Evolutionary conservation across 2,329 filamentous ascomycete species (phyloP).

Genomic region (Hypocrella siamensis): DNA sequence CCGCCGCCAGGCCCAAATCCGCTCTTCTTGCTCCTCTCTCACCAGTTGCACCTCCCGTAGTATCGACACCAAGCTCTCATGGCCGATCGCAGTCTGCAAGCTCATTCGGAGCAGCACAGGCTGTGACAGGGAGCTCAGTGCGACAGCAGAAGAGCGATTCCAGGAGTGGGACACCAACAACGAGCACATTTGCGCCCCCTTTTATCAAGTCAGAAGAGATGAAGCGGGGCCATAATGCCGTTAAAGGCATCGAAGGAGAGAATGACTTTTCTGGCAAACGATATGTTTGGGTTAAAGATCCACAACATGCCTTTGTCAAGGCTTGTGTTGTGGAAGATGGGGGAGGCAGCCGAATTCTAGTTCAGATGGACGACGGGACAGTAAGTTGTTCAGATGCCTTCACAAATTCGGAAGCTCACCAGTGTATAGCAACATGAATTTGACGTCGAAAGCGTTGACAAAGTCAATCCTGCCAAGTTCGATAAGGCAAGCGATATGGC

Average conservation of each 20-base stretch:
- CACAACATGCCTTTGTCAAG: conserved; percentile 74
- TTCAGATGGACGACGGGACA: conserved; percentile 87
- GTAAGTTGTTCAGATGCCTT: conserved; percentile 32
- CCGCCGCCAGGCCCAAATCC: conserved; percentile 54
- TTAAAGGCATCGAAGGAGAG: conserved; percentile 77
- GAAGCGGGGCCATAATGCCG: conserved; percentile 36
- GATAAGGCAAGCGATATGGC: conserved; percentile 99
- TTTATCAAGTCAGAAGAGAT: conserved; percentile 87
- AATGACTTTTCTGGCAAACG: conserved; percentile 98
- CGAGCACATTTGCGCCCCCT: conserved; percentile 82
- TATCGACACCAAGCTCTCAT: conserved; percentile 35
- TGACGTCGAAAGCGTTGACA: conserved; percentile 78
- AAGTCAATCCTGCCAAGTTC: conserved; percentile 98
- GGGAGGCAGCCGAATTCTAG: conserved; percentile 51
- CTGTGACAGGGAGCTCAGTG: conserved; percentile 18
- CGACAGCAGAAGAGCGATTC: conserved; percentile 42
- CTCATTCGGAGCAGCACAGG: conserved; percentile 25
- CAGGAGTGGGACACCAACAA: conserved; percentile 44
- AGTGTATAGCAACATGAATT: conserved; percentile 62
- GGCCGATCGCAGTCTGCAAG: conserved; percentile 54
- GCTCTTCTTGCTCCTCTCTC: conserved; percentile 50
- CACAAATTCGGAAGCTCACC: background rate
- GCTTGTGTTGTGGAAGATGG: conserved; percentile 83
- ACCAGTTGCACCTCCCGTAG: conserved; percentile 18
- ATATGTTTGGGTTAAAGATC: conserved; percentile 93